Percentiles rank a stretch among this genome's conserved stretches.
These are phyloP conservation scores for Aspergillus leporis DNA, from an alignment of 495 filamentous ascomycete genomes.

Conservation along the genomic window DNA sequence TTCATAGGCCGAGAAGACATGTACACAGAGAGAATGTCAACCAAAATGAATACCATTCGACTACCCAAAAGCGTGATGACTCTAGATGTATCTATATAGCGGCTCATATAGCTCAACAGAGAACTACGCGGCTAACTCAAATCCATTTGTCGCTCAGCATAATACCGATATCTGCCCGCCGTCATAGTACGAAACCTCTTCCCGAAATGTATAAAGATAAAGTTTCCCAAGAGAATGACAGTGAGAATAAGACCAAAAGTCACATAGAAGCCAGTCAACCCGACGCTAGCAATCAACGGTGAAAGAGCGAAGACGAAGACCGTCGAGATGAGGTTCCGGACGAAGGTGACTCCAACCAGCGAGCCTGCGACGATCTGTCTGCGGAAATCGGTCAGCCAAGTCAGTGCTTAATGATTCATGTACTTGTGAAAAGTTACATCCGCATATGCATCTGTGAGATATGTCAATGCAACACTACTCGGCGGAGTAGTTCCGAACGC, in stretches of 20 bases:
- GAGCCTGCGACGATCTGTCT: slow-evolving; percentile 32
- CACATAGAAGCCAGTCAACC: slow-evolving; percentile 1
- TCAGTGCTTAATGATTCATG: not conserved
- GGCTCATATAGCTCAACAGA: no score
- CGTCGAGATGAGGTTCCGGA: slow-evolving; percentile 25
- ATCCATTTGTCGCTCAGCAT: not conserved
- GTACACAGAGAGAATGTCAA: no score
- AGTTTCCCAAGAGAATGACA: not conserved
- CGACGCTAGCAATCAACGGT: slow-evolving; percentile 31
- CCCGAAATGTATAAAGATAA: not conserved
- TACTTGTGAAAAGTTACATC: slow-evolving; percentile 20
- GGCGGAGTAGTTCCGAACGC: slow-evolving; percentile 21
- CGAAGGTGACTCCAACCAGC: slow-evolving; percentile 29
- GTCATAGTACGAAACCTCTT: not conserved
- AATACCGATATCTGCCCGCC: not conserved
- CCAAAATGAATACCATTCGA: no score
- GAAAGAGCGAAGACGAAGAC: slow-evolving; percentile 29
- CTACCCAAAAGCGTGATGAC: no score
- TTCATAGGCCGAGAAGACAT: no score
- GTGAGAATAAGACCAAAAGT: not conserved
- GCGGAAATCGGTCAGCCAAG: not conserved
- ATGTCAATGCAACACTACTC: slow-evolving; percentile 18
- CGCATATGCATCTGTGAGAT: slow-evolving; percentile 30
- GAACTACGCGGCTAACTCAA: not conserved
- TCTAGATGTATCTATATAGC: no score